Base-by-base conservation (phyloP, 208 protist genomes). In the Herpetomonas tarakana region DNA sequence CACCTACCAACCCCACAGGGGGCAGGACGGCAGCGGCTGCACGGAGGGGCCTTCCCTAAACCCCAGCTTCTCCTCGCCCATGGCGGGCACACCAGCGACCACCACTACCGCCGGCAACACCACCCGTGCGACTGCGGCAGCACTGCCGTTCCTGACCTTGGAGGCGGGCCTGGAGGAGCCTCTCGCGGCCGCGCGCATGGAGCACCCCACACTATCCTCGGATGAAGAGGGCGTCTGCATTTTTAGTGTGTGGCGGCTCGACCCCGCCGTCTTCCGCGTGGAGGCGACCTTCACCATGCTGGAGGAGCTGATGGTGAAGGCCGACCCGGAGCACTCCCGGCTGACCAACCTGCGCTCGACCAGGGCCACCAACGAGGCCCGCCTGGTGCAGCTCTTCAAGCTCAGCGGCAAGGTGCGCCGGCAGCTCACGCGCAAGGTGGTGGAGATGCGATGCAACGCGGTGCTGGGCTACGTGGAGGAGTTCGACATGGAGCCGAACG, bases 241-340 rank as follows among this genome's bases (percentile, higher is more conserved):
- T 30, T 96, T 93, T 54, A 86, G 82, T 24, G 83, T 79, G 12
- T 92, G 69, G 71, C 77, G 88, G 1, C 78, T 96, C 7, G 91
- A 96, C 54, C 91, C 91, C 16, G 76, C 88, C 7, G 73, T 94
- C 6, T 93, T 86, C 60, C 82, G 91, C 21, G 84, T 96, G 24
- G 91, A 93, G 73, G 78, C 81, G 11, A 76, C 83, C 19, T 63
- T 65, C 9, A 83, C 78, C 25, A 94, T 96, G 91, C 87, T 94
- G 64, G 87, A 96, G 71, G 87, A 96, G 61, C 81, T 96, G 22
- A 87, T 94, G 63, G 81, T 96, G 35, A 92, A 91, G 73, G 81
- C 87, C 27, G 91, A 96, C 70, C 91, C 91, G 12, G 87, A 94
- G 70, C 83, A 93, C 68, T 85, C 87, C n/a, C 84, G 84, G 11